Conservation (phyloP, 768 basidiomycete species). For the Phylloporus sp. region DNA sequence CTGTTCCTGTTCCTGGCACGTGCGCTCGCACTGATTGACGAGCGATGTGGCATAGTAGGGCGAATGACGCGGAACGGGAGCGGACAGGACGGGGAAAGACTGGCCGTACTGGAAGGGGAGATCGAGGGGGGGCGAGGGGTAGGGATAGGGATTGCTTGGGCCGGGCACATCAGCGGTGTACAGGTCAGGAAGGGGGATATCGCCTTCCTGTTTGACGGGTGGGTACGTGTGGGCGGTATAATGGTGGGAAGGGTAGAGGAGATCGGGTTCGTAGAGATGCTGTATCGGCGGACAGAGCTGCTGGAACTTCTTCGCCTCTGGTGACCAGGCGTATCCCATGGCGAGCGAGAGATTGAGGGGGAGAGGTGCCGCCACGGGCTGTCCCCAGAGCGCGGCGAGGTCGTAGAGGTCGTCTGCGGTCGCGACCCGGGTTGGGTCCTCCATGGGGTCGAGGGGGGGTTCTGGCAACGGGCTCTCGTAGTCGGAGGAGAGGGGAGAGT, state of each 20-base stretch:
- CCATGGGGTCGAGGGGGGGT: slow-evolving; percentile 33
- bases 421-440: slow-evolving; percentile 23
- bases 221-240: slow-evolving; percentile 22
- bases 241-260: slow-evolving; percentile 21
- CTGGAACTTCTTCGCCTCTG: slow-evolving; percentile 33
- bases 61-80: slow-evolving; percentile 33
- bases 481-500: slow-evolving; percentile 40
- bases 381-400: slow-evolving; percentile 30
- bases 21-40: slow-evolving; percentile 33
- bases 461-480: slow-evolving; percentile 41
- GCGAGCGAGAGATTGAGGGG: slow-evolving; percentile 31
- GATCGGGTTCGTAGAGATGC: slow-evolving; percentile 22
- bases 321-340: slow-evolving; percentile 32
- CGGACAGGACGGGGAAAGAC: slow-evolving; percentile 24
- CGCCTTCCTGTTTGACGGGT: slow-evolving; percentile 28
- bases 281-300: slow-evolving; percentile 34
- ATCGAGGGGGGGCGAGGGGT: slow-evolving; percentile 23
- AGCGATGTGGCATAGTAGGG: slow-evolving; percentile 29
- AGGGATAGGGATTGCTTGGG: slow-evolving; percentile 21
- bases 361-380: slow-evolving; percentile 31
- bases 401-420: slow-evolving; percentile 28
- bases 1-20: slow-evolving; percentile 38
- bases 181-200: slow-evolving; percentile 24
- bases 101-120: slow-evolving; percentile 23
- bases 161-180: slow-evolving; percentile 23